Evolutionary conservation across 768 basidiomycete species (phyloP), one percentile per base, ranked within the genome.

Genomic region (Fistulinella prunicolor): DNA sequence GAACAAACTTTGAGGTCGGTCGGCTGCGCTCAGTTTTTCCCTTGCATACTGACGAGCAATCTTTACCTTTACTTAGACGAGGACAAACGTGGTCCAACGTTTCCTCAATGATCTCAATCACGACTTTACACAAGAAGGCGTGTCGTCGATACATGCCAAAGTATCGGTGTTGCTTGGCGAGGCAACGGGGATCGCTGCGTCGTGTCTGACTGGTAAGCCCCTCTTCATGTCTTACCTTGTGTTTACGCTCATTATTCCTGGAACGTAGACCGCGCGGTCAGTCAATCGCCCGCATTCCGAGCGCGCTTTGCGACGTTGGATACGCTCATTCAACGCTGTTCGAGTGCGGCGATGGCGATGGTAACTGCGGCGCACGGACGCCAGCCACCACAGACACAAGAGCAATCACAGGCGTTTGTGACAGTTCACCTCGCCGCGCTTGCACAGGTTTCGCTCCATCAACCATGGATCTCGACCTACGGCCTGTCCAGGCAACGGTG

Each of bases 221-320:
- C 17, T 6, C 5, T 36, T 39, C 47, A 13, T 26, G 22, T 41
- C 34, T 28, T 12, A 35, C 6, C 9, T 10, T 12, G 5, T 13
- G 21, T 9, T 13, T n/a, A 29, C 4, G 19, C n/a, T 7, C 8
- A 10, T 26, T 9, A 29, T 24, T 9, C 34, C 16, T 40, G 42
- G 21, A 14, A 22, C 53, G 9, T 39, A 80, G 79, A 74, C 42
- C 70, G 70, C 57, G 59, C 69, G 9, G 62, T 67, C 36, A 60
- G 70, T 24, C 78, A 80, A 47, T 66, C 69, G 22, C 62, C 73
- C 46, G 64, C 70, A 4, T 78, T 78, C 46, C 66, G 66, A 21
- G 60, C 66, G 13, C 71, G 73, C 7, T 79, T 81, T 19, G 67
- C 67, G 35, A 72, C 71, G 3, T 61, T 80, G 46, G 74, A 78